Conservation (phyloP, 2,329 filamentous ascomycete species). For the Aspergillus bombycis region DNA sequence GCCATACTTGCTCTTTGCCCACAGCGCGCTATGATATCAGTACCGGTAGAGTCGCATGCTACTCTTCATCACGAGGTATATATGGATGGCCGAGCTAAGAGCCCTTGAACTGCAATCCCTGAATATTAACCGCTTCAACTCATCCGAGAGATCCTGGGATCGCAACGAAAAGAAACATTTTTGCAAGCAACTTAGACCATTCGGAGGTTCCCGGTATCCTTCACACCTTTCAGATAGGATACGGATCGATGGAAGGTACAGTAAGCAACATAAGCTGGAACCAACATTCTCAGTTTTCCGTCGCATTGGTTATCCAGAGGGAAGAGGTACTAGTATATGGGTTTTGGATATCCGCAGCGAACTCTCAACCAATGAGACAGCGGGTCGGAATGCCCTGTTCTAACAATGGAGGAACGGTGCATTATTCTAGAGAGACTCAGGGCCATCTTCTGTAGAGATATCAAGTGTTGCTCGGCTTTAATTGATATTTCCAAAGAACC, state of each 20-base stretch:
- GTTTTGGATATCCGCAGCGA: background rate
- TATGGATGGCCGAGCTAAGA: conserved; percentile 7
- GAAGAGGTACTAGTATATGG: conserved; percentile 8
- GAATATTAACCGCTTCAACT: conserved; percentile 5
- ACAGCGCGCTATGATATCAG: conserved; percentile 7
- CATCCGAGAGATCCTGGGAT: conserved; percentile 1
- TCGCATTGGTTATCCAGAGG: conserved; percentile 1
- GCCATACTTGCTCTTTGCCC: conserved; percentile 9
- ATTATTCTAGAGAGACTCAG: conserved; percentile 2
- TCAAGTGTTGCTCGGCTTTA: background rate
- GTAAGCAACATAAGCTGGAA: background rate
- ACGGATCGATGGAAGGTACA: background rate
- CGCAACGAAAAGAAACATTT: conserved; percentile 8
- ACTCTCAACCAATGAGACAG: background rate
- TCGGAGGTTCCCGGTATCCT: conserved; percentile 8
- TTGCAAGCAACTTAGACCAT: conserved; percentile 2
- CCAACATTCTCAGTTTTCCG: conserved; percentile 4
- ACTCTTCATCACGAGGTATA: conserved; percentile 2
- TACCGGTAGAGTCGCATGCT: conserved; percentile 9
- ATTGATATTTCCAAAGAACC: conserved; percentile 3
- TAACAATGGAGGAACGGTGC: conserved; percentile 9
- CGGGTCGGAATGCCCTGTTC: conserved; percentile 9
- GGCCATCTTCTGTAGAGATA: conserved; percentile 2
- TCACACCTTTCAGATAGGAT: background rate
- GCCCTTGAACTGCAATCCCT: conserved; percentile 8